Evolutionary conservation across 2,329 filamentous ascomycete genomes (phyloP), one percentile per base, ranked within the genome.

Genomic region (Mollisia scopiformis): DNA sequence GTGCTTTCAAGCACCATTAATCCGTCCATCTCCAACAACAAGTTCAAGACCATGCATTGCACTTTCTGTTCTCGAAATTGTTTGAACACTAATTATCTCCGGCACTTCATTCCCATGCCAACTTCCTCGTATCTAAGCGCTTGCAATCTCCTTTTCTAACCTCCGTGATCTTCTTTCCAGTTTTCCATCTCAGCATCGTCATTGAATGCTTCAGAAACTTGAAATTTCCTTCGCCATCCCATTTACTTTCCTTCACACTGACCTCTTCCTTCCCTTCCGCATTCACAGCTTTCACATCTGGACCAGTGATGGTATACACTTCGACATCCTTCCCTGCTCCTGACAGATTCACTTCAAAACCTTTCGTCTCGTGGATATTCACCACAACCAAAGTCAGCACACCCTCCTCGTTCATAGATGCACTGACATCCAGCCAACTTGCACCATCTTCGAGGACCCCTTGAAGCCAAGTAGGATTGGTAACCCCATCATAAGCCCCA

Each of bases 191-290:
- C 68, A 93, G 72, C 75, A 93, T 76, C 2, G 88, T 91, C 50
- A 93, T 80, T 2, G 88, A 90, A 72, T 89, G 85, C 77, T 87
- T 91, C 1, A 81, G 79, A 74, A 93, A 93, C 2, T 76, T 82
- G 69, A 84, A 92, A 46, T 76, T 73, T 1, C 84, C 87, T 71
- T 83, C 75, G 0, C 83, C 87, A 70, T 87, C 79, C 89, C 89
- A 92, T 46, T 76, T 83, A 8, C 78, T 82, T 74, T 89, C 84
- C 59, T 79, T 71, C 58, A 91, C 77, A 1, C 78, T 78, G 13
- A 92, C 88, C 58, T 86, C 83, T 69, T 90, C 79, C 67, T 84
- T 83, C 3, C 79, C 83, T 4, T 81, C 84, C 39, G 82, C 87
- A 71, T 93, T 93, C 5, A 82, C 83, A 19, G 83, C 83, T 16